Evolutionary conservation across 1,284 basidiomycete genomes (phyloP), one percentile per base, ranked within the genome.

Genomic region (Fistulina hepatica): DNA sequence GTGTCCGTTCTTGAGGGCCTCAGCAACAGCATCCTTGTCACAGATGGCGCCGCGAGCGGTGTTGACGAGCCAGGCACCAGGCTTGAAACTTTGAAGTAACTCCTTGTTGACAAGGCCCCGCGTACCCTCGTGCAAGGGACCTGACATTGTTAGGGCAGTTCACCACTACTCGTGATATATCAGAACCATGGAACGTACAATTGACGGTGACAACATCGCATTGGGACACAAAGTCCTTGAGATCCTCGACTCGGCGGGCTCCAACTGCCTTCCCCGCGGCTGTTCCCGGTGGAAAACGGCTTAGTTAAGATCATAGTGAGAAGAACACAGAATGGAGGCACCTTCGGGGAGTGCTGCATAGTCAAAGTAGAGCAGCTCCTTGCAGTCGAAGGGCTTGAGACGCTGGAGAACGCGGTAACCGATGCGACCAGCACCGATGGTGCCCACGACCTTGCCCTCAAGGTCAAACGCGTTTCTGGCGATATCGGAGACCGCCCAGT

Each of bases 1-100:
- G 35, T 86, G 83, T 12, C 92, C 92, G 39, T 70, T 77, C 60
- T 75, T 71, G 45, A 97, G 60, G 8, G 91, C 89, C 2, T 61
- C 76, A 8, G 78, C 77, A 42, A 95, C 77, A 33, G 78, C 89
- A 45, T 88, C 71, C 47, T 79, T 78, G 62, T 90, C 81, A 58
- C 81, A 88, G 54, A 97, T 92, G 36, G 92, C 92, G 33, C 92
- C 92, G 51, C 90, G 86, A 30, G 91, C 91, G 21, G 90, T 93
- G 73, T 94, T 93, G 56, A 94, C 78, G 49, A 93, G 72, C 82
- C 84, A 92, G n/a, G 83, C 71, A 34, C 79, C 79, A 50, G 84
- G 82, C 74, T 97, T 95, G 75, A 95, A 86, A 65, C 86, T 81
- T 54, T 73, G 73, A 50, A 97, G 68, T 36, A 88, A 76, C 26